Percentiles rank a stretch among this genome's conserved stretches.
These are phyloP conservation scores for Chaetomium tenue DNA, from an alignment of 495 filamentous ascomycete genomes.

Conservation along the genomic window DNA sequence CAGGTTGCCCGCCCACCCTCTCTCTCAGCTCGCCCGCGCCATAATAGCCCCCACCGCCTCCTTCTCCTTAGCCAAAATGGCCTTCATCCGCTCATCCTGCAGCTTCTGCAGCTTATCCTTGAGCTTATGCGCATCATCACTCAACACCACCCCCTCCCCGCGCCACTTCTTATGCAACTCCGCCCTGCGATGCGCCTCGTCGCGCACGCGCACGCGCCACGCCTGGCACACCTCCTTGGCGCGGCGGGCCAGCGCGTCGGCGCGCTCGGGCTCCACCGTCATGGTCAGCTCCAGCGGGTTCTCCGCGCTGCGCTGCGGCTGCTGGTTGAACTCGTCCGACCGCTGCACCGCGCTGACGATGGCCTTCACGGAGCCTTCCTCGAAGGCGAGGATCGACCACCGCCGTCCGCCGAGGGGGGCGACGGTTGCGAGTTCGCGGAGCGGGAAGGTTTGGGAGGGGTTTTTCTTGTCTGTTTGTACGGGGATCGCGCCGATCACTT, in stretches of 20 bases:
- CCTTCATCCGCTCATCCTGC: constrained; percentile 64
- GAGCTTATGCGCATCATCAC: constrained; percentile 67
- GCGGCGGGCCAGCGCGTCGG: constrained; percentile 62
- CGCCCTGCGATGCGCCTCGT: constrained; percentile 53
- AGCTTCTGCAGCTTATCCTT: constrained; percentile 71
- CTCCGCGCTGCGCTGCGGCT: constrained; percentile 66
- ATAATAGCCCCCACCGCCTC: constrained; percentile 51
- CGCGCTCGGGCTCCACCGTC: constrained; percentile 60
- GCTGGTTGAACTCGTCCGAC: constrained; percentile 63
- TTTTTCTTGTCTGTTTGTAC: constrained; percentile 57
- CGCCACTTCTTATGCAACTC: constrained; percentile 66
- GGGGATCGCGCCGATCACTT: constrained; percentile 61
- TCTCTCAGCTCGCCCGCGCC: constrained; percentile 15
- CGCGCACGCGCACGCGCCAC: constrained; percentile 59
- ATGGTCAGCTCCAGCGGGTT: constrained; percentile 71
- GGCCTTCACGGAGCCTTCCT: constrained; percentile 63
- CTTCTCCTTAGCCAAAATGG: constrained; percentile 69
- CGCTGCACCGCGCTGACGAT: constrained; percentile 67
- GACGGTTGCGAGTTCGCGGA: constrained; percentile 75
- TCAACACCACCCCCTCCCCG: constrained; percentile 55
- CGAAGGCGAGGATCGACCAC: constrained; percentile 60
- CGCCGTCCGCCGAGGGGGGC: constrained; percentile 68
- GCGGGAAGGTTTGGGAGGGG: constrained; percentile 44
- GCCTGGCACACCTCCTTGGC: constrained; percentile 55
- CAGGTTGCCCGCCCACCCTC: not conserved